Percentiles rank a stretch among this genome's conserved stretches.
Conservation (phyloP, 2,329 filamentous ascomycete species). For the Xylariales sp. region DNA sequence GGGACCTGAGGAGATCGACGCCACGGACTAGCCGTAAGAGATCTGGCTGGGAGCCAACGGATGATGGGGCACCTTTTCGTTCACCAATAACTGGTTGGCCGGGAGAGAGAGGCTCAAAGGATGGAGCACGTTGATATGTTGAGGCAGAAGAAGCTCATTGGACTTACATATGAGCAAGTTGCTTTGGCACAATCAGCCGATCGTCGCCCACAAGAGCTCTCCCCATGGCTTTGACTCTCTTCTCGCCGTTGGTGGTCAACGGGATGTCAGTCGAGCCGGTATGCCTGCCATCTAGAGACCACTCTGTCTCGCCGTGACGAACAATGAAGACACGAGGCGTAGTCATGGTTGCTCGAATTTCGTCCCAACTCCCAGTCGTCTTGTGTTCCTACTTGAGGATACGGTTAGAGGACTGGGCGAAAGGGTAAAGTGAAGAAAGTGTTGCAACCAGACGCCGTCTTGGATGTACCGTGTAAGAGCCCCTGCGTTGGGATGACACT, state of each 20-base stretch:
- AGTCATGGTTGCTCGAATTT: constrained; percentile 22
- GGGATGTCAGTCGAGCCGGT: constrained; percentile 85
- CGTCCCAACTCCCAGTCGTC: background rate
- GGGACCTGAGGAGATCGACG: too few species aligned
- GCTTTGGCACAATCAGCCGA: constrained; percentile 75
- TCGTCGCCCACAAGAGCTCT: constrained; percentile 79
- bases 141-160: too few species aligned
- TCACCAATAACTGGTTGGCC: too few species aligned
- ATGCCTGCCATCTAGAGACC: constrained; percentile 82
- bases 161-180: constrained; percentile 77
- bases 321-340: constrained; percentile 75
- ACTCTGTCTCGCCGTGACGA: constrained; percentile 93
- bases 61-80: too few species aligned
- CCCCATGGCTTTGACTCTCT: constrained; percentile 70
- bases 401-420: background rate
- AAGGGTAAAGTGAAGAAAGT: background rate
- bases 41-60: too few species aligned
- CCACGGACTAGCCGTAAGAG: too few species aligned
- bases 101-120: too few species aligned
- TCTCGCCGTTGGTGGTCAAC: constrained; percentile 76
- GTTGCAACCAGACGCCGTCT: constrained; percentile 1
- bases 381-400: background rate
- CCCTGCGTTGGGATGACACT: constrained; percentile 4
- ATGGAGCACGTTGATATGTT: too few species aligned
- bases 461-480: background rate